These are phyloP conservation scores for Ecytonucleospora hepatopenaei DNA, from an alignment of 371 early-diverging fungal genomes.

Conservation along the genomic window DNA sequence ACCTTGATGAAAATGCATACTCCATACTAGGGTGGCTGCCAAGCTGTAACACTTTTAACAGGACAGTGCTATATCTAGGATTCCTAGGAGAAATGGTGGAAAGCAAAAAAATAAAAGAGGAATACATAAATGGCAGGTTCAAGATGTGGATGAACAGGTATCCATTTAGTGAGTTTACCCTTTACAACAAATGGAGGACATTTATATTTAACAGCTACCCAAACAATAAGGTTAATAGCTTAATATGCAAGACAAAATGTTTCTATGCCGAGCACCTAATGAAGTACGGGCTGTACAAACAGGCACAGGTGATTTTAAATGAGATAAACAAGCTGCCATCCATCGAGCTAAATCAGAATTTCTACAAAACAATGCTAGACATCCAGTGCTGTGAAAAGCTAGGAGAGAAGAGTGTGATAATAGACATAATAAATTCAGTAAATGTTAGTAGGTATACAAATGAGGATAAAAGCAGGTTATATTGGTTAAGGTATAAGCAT, in stretches of 20 bases:
- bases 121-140: conserved; percentile 18
- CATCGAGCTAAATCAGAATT: conserved; percentile 22
- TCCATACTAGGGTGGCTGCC: background rate
- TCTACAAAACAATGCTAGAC: conserved; percentile 16
- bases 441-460: conserved; percentile 8
- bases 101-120: background rate
- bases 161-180: conserved; percentile 11
- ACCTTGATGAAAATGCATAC: background rate
- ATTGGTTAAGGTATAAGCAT: conserved; percentile 11
- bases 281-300: conserved; percentile 7
- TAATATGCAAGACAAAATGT: conserved; percentile 15
- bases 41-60: background rate
- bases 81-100: conserved; percentile 14
- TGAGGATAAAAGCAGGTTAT: conserved; percentile 14
- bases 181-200: conserved; percentile 15
- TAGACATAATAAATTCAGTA: conserved; percentile 2
- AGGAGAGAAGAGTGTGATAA: conserved; percentile 10
- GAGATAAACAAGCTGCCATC: conserved; percentile 9
- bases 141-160: conserved; percentile 25
- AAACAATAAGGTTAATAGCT: conserved; percentile 9
- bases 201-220: conserved; percentile 14
- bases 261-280: conserved; percentile 7
- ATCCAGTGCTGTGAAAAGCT: conserved; percentile 1
- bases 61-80: background rate
- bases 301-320: conserved; percentile 9